A percentile compares a stretch with the other conserved stretches of the same genome.
These are phyloP conservation scores for Bryopsis sp. DNA, from an alignment of 139 green algal species.

Conservation along the genomic window DNA sequence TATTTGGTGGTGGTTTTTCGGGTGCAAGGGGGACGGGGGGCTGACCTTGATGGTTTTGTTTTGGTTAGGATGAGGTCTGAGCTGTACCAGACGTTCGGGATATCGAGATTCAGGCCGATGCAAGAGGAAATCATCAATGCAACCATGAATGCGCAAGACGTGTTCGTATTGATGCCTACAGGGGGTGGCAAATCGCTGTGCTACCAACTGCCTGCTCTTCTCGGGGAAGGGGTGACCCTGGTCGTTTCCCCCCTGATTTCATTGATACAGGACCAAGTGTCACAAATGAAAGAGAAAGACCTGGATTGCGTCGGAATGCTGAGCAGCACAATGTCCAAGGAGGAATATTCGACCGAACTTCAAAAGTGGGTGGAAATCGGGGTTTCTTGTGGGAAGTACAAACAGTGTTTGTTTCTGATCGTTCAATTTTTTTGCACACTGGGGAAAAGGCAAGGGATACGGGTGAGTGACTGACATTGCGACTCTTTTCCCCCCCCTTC, in stretches of 20 bases:
- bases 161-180: slow-evolving; percentile 92
- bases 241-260: slow-evolving; percentile 92
- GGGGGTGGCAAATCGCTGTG: slow-evolving; percentile 81
- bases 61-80: not conserved
- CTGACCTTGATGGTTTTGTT: too few relatives aligned
- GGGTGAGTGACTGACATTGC: too few relatives aligned
- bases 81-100: not conserved
- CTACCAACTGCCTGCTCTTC: slow-evolving; percentile 79
- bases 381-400: not conserved
- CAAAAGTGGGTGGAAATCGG: slow-evolving; percentile 20
- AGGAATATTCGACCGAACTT: slow-evolving; percentile 1
- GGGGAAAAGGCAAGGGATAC: too few relatives aligned
- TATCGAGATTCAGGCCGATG: slow-evolving; percentile 37
- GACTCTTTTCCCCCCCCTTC: too few relatives aligned
- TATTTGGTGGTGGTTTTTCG: too few relatives aligned
- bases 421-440: not conserved
- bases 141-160: slow-evolving; percentile 55
- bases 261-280: slow-evolving; percentile 91
- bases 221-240: slow-evolving; percentile 66
- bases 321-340: slow-evolving; percentile 9
- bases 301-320: too few relatives aligned
- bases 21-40: too few relatives aligned
- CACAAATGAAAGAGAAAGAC: slow-evolving; percentile 1
- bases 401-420: not conserved
- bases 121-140: slow-evolving; percentile 61